A percentile compares a stretch with the other conserved stretches of the same genome.
Conservation (phyloP, 129 eudicot genomes). For the Centaurea solstitialis region DNA sequence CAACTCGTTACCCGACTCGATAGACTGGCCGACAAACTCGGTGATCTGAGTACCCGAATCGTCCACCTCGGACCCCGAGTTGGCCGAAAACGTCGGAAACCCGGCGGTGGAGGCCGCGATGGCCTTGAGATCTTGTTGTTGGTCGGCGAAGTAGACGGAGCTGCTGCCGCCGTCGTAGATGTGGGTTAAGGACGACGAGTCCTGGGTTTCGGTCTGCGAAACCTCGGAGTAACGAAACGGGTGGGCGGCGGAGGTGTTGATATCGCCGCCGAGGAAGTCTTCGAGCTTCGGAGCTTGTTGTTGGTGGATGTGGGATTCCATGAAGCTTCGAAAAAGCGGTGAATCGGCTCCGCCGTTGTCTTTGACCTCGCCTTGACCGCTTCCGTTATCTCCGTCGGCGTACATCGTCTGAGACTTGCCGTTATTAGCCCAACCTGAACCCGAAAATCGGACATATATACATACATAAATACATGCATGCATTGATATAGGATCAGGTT, state of each 20-base stretch:
- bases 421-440: conserved; percentile 43
- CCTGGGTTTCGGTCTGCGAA: conserved; percentile 29
- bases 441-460: not conserved
- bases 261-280: conserved; percentile 68
- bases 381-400: conserved; percentile 33
- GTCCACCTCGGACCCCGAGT: conserved; percentile 87
- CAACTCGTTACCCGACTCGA: conserved; percentile 62
- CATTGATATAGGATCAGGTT: not conserved
- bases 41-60: conserved; percentile 59
- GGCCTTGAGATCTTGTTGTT: conserved; percentile 55
- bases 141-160: conserved; percentile 38
- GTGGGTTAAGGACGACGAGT: conserved; percentile 28
- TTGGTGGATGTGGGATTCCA: conserved; percentile 40
- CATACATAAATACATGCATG: not conserved
- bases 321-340: conserved; percentile 35
- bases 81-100: conserved; percentile 57
- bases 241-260: conserved; percentile 20
- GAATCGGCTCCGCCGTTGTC: conserved; percentile 27
- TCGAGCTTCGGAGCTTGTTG: conserved; percentile 76
- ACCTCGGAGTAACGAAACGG: conserved; percentile 30
- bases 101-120: conserved; percentile 32
- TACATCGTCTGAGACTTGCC: conserved; percentile 45
- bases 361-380: conserved; percentile 8
- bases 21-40: conserved; percentile 52
- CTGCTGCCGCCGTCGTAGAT: conserved; percentile 28